These are phyloP conservation scores for Linum usitatissimum DNA, from an alignment of 345 rosid genomes.

Conservation along the genomic window DNA sequence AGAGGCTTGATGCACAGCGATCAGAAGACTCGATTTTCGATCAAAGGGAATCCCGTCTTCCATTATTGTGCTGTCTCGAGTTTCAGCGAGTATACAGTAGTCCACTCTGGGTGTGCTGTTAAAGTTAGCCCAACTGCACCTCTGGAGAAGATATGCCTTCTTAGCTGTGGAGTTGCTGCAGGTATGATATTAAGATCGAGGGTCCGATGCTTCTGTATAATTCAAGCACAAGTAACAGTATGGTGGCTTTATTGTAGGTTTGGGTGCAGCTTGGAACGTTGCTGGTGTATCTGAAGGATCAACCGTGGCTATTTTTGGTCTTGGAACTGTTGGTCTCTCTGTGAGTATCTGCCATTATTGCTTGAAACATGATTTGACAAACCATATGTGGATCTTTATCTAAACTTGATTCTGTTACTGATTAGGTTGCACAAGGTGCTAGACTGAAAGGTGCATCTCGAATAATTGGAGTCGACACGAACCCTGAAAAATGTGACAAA, in stretches of 20 bases:
- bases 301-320: slow-evolving; percentile 74
- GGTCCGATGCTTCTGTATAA: not conserved
- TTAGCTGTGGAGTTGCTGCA: slow-evolving; percentile 84
- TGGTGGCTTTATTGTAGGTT: slow-evolving; percentile 31
- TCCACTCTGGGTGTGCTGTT: slow-evolving; percentile 88
- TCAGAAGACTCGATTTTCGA: slow-evolving; percentile 56
- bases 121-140: slow-evolving; percentile 60
- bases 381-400: not conserved
- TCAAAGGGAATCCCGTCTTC: slow-evolving; percentile 65
- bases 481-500: slow-evolving; percentile 52
- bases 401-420: not conserved
- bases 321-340: slow-evolving; percentile 89
- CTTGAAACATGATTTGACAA: not conserved
- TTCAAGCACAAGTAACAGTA: not conserved
- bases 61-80: slow-evolving; percentile 93
- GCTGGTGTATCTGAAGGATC: slow-evolving; percentile 70
- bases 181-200: slow-evolving; percentile 27
- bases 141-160: slow-evolving; percentile 69
- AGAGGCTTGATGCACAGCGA: slow-evolving; percentile 85
- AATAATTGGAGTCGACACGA: slow-evolving; percentile 81
- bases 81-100: slow-evolving; percentile 87
- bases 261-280: slow-evolving; percentile 98
- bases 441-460: slow-evolving; percentile 70
- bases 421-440: slow-evolving; percentile 91
- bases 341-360: slow-evolving; percentile 34